Conservation (phyloP, 2,329 filamentous ascomycete species). For the Microascus cirrosus region DNA sequence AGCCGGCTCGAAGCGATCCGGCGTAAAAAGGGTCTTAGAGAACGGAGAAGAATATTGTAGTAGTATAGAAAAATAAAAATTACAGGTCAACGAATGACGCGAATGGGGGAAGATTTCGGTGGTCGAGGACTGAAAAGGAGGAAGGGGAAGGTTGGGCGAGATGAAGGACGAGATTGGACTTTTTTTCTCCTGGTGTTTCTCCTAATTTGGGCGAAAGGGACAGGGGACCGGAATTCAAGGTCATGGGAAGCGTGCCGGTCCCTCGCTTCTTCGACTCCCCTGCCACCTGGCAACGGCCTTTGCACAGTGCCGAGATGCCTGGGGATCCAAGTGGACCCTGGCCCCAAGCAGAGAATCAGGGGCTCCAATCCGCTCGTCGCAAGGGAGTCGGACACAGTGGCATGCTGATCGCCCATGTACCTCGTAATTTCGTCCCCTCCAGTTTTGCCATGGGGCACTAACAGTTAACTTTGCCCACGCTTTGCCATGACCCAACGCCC, state of each 20-base stretch:
- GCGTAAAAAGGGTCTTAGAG: background rate
- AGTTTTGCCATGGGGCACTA: background rate
- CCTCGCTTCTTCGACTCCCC: background rate
- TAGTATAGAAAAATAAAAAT: background rate
- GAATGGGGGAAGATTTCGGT: background rate
- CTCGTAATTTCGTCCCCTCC: background rate
- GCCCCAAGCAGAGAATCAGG: background rate
- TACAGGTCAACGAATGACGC: slow-evolving; percentile 4
- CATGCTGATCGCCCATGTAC: background rate
- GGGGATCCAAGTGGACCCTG: background rate
- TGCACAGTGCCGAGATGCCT: background rate
- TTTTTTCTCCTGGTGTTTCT: slow-evolving; percentile 4
- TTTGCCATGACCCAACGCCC: background rate
- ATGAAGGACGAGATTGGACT: slow-evolving; percentile 5
- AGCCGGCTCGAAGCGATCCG: background rate
- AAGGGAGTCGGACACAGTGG: background rate
- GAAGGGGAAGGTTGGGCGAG: slow-evolving; percentile 1
- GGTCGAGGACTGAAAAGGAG: background rate
- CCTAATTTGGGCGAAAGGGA: slow-evolving; percentile 3
- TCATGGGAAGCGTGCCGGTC: background rate
- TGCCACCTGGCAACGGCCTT: background rate
- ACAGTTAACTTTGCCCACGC: background rate
- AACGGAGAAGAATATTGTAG: background rate
- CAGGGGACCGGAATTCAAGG: background rate
- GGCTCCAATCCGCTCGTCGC: background rate